Conservation (phyloP, 495 filamentous ascomycete species). For the Chaetomidium leptoderma region DNA sequence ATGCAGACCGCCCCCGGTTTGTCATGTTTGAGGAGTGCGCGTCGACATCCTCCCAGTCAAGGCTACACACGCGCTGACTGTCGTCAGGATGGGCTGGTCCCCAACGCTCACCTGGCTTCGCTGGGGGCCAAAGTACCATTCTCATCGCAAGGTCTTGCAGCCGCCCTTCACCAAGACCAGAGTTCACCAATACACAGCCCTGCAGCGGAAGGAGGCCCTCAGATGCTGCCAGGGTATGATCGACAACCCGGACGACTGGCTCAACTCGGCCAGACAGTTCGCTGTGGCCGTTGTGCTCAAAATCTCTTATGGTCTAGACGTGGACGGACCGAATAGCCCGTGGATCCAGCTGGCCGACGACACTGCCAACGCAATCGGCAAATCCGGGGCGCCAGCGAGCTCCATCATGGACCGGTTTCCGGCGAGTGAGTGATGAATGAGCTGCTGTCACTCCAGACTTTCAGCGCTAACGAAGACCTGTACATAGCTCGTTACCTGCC, state of each 20-base stretch:
- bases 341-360: slow-evolving; percentile 46
- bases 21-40: slow-evolving; percentile 46
- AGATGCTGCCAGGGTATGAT: slow-evolving; percentile 27
- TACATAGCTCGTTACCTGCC: slow-evolving; percentile 36
- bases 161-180: slow-evolving; percentile 38
- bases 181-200: slow-evolving; percentile 27
- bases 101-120: slow-evolving; percentile 47
- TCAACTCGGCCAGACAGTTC: slow-evolving; percentile 26
- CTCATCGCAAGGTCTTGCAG: slow-evolving; percentile 45
- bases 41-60: neutral
- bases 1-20: slow-evolving; percentile 44
- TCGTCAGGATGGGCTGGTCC: slow-evolving; percentile 42
- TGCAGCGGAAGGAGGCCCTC: slow-evolving; percentile 37
- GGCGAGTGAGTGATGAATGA: slow-evolving; percentile 21
- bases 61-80: neutral
- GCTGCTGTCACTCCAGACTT: neutral
- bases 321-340: slow-evolving; percentile 37
- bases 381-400: slow-evolving; percentile 43
- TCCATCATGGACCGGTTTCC: slow-evolving; percentile 48
- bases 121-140: slow-evolving; percentile 43
- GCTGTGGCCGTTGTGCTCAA: slow-evolving; percentile 31
- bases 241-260: slow-evolving; percentile 26
- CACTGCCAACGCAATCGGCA: slow-evolving; percentile 38
- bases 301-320: slow-evolving; percentile 45
- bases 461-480: neutral